Conservation (phyloP, 495 filamentous ascomycete genomes). For the Penicillium steckii region DNA sequence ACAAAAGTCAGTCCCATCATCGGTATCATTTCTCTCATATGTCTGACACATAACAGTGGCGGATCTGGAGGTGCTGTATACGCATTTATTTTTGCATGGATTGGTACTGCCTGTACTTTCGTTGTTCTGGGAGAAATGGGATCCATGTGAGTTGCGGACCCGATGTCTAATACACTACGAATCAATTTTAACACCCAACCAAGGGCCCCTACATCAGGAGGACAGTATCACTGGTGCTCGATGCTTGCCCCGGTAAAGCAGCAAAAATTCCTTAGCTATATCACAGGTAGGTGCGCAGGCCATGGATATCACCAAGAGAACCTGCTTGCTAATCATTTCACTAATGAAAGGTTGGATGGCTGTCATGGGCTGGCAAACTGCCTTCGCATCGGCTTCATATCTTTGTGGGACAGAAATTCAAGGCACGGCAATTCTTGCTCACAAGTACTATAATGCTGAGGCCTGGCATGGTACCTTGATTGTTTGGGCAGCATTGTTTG, state of each 20-base stretch:
- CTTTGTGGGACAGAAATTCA: constrained; percentile 37
- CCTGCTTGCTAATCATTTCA: background rate
- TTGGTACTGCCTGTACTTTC: constrained; percentile 40
- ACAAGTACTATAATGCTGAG: constrained; percentile 21
- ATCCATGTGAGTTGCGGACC: constrained; percentile 30
- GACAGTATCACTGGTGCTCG: constrained; percentile 47
- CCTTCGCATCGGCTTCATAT: constrained; percentile 26
- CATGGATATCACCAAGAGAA: background rate
- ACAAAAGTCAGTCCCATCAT: constrained; percentile 14
- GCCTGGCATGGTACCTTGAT: constrained; percentile 44
- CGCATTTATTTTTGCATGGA: constrained; percentile 50
- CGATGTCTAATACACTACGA: background rate
- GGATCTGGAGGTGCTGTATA: constrained; percentile 51
- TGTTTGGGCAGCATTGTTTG: constrained; percentile 27
- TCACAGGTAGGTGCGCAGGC: constrained; percentile 27
- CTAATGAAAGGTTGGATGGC: constrained; percentile 27
- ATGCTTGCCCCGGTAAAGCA: constrained; percentile 37
- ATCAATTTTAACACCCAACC: background rate
- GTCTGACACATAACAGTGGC: constrained; percentile 23
- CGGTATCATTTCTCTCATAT: constrained; percentile 1
- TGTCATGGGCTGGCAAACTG: constrained; percentile 34
- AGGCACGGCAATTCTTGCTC: constrained; percentile 25
- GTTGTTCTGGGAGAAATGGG: constrained; percentile 44
- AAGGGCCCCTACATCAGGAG: constrained; percentile 39
- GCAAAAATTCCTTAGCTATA: constrained; percentile 41